Base-by-base conservation (phyloP, 805 yeast genomes). In the Ogataea nonfermentans region DNA sequence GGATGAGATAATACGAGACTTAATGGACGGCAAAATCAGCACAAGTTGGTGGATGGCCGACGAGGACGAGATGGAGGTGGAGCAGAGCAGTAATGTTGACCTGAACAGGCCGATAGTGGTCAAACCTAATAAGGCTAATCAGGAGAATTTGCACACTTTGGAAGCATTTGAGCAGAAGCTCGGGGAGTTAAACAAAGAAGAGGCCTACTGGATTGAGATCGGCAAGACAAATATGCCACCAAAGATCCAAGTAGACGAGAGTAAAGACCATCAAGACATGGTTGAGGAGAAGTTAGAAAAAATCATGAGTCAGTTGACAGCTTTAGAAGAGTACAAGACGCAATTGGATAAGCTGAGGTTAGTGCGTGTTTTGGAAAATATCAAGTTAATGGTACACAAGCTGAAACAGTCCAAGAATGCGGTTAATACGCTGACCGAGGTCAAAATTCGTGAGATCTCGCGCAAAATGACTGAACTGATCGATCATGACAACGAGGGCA, bases 31-130 rank as follows among this genome's bases (percentile, higher is more conserved):
- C 6, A 67, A 69, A 41, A 68, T 84, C 11, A 65, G 75, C 35
- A 76, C 84, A 3, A 78, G 83, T 53, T 85, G 93, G 95, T 81
- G 82, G 72, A 68, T 66, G 36, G 58, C 70, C 10, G 61, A 56
- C 4, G 53, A 53, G 3, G 58, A 49, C 1, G 60, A 49, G 4
- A 55, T 52, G 6, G 49, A 45, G 4, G 46, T 44, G 9, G 57
- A 26, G 9, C 33, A 24, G 7, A 37, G 29, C 9, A 38, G 48
- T 15, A 53, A 52, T 4, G 14, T 61, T 56, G 37, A 59, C 52
- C 32, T 59, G 61, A 37, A 56, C 25, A 44, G 28, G 9, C 61
- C 61, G 9, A 57, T 59, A 6, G 59, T 66, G 6, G 52, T 74
- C 24, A 57, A 68, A 24, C 82, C 86, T 1, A 84, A 84, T 55